Evolutionary conservation across 306 rosid species (phyloP), one percentile per base, ranked within the genome.

Genomic region (Pyrus bretschneideri): DNA sequence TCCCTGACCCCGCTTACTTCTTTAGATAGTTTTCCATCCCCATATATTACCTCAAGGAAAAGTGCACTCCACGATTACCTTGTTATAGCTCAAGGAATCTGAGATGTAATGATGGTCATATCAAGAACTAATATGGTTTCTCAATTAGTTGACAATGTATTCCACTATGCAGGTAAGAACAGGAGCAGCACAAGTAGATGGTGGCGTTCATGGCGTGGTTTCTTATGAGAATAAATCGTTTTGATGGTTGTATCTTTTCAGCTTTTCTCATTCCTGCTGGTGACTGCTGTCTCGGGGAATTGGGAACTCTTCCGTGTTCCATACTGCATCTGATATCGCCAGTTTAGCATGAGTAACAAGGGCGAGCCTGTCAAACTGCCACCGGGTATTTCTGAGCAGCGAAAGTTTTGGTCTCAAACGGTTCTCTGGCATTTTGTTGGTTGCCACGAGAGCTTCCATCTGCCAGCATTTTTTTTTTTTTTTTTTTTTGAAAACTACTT

Each of bases 101-200:
- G 9, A 31, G 45, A 58, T 71, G 30, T 51, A 30, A 21, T 52
- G 46, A 18, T 19, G 18, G 49, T 21, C 1, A 0, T n/a, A 11
- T 70, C 27, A 52, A 19, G 74, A 70, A 70, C 12, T 52, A 71
- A 19, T 59, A 91, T 22, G 52, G 66, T 33, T 13, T 33, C 64
- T 30, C 30, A 60, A 7, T 76, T 11, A 52, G 62, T 52, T 77
- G 49, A 64, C 15, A 46, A 29, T 72, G 46, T 35, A 45, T 4
- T 19, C 2, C 69, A 4, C 52, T 77, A 15, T 54, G 42, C 85
- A 94, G 98, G 97, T 92, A 25, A 91, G 99, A 67, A 78, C 86
- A 0, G 99, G 97, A 79, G 99, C 97, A 70, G 97, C 97, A 55
- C 97, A 95, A 84, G 90, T 90, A 60, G 97, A 94, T 87, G 99